phyloP scores from a whole-genome alignment of 1,284 basidiomycete species.

The Puccinia coronata region DNA sequence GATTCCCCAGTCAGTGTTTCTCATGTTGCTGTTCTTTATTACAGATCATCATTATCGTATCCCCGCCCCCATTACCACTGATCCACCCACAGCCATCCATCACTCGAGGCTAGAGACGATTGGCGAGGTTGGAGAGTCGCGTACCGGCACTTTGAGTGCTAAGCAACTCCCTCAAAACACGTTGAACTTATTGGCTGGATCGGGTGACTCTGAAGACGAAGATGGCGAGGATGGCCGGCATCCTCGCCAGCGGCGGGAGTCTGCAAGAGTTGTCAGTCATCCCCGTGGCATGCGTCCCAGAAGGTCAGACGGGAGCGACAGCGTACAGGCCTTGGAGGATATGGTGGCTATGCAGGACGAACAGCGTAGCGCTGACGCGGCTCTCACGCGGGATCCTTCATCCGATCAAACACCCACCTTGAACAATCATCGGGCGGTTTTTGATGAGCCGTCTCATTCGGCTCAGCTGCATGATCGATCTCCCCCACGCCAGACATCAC shows the following conservation, averaged over 20 bases:
- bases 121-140: conserved; percentile 56
- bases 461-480: not conserved
- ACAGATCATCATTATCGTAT: not conserved
- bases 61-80: not conserved
- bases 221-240: not conserved
- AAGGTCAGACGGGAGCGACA: conserved; percentile 44
- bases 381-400: not conserved
- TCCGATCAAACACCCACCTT: conserved; percentile 1
- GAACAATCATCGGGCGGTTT: not conserved
- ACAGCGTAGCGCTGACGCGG: conserved; percentile 9
- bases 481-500: not conserved
- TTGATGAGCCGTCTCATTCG: not conserved
- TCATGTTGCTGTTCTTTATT: not conserved
- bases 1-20: not conserved
- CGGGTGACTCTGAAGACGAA: not conserved
- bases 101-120: conserved; percentile 54
- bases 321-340: conserved; percentile 46
- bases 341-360: conserved; percentile 32
- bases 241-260: not conserved
- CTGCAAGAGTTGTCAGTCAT: conserved; percentile 36
- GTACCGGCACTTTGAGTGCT: conserved; percentile 53
- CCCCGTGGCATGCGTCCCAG: conserved; percentile 41
- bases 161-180: conserved; percentile 21
- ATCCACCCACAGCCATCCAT: not conserved
- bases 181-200: conserved; percentile 2